Evolutionary conservation across 1,139 yeast species (phyloP), one percentile per base, ranked within the genome.

Genomic region (Protomyces pachydermus): DNA sequence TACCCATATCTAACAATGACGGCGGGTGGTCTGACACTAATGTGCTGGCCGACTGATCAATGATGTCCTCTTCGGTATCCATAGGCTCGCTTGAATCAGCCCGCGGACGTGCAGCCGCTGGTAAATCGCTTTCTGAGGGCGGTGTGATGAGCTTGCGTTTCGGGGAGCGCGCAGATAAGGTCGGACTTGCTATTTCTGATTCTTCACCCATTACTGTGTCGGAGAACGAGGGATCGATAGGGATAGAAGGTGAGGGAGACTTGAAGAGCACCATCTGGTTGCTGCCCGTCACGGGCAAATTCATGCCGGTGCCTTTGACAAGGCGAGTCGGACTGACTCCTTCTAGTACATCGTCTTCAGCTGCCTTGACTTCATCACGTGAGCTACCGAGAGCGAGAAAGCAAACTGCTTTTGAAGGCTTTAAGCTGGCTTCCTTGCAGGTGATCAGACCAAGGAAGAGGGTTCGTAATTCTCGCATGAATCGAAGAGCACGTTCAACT

Each of bases 361-460:
- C 52, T 20, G 64, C 69, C 34, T 63, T 65, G 18, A 61, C 69
- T 38, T 69, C 71, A 45, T 68, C 67, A 38, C 60, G 50, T 12
- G 69, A 68, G 18, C 70, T 68, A 3, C 70, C 84, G 69, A 93
- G 87, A 0, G 98, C 93, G 69, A 93, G 78, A 72, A 87, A 91
- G 0, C 97, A 97, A 68, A 93, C 78, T 68, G 90, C 96, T 69
- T 85, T 85, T 38, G 84, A 83, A 0, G 98, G 98, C 4, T 86
- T 82, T 3, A 93, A 90, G 70, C 88, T 86, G 65, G 90, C 78
- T 51, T 78, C 75, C 6, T 79, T 74, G 0, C 91, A 81, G 65
- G 81, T 80, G 16, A 88, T 85, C 86, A 91, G 83, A 65, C 86
- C 86, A 48, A 78, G 71, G 72, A 88, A 93, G 52, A 93, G 77